Evolutionary conservation across 2,329 filamentous ascomycete species (phyloP), one percentile per base, ranked within the genome.

Genomic region (Pseudocercospora fuligena): DNA sequence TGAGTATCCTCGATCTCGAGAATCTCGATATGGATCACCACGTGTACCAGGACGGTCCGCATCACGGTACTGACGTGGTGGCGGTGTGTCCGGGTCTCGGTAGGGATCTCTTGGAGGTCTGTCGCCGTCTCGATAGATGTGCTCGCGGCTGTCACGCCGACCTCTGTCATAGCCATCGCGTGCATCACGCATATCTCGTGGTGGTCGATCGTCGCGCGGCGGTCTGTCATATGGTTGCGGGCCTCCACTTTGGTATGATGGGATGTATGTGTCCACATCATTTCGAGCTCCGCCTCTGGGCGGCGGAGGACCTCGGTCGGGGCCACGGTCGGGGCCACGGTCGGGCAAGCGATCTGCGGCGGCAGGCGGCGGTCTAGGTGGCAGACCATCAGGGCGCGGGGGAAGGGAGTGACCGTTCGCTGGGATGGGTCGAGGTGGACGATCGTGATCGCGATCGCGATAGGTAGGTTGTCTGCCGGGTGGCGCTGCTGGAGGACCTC

Each of bases 221-320:
- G 65, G 65, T 16, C 66, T 63, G 7, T 70, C 71, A 36, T 69
- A 65, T 29, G 66, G 63, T 31, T 19, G 68, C 58, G 54, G 68
- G 51, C 36, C 72, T 19, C 70, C 70, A 40, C 69, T 61, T 40
- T 71, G 69, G 65, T 83, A 84, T 54, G 77, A 78, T 1, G 82
- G 82, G 29, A 83, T 81, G 68, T 84, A 84, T 0, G 79, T 82
- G 66, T 84, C 82, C 7, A 74, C 74, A 61, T 75, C 74, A 11
- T 69, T 61, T 58, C 67, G 57, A 21, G 66, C 59, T 21, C 67
- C 61, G 36, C 67, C 63, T 46, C 66, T 60, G 46, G 69, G 58
- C 16, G 63, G 60, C 7, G 64, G 61, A 40, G 29, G 31, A n/a
- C 70, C 70, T 53, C 73, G 65, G 0, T 70, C 63, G 6, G 29